Percentiles rank a stretch among this genome's conserved stretches.
Evolutionary conservation across 495 filamentous ascomycete genomes (phyloP).

Genomic region (Penicillium tannophilum): DNA sequence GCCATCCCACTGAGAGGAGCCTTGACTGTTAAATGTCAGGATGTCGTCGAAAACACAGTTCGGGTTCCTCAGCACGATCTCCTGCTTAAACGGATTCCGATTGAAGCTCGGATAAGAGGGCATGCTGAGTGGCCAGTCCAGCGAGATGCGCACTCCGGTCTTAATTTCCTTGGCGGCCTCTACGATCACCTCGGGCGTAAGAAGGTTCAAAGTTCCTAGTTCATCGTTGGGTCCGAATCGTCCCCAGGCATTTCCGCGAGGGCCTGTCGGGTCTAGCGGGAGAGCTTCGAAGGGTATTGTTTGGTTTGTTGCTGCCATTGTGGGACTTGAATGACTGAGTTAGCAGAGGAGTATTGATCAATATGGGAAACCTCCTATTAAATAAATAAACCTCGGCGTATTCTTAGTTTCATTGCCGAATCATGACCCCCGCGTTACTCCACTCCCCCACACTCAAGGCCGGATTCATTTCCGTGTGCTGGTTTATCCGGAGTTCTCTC

Average conservation of each 20-base stretch:
- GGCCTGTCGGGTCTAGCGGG: conserved; percentile 49
- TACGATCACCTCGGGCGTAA: conserved; percentile 51
- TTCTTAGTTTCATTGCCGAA: not conserved
- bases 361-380: not conserved
- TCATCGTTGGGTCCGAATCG: conserved; percentile 50
- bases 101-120: conserved; percentile 37
- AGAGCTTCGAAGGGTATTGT: conserved; percentile 42
- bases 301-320: conserved; percentile 11
- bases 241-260: conserved; percentile 56
- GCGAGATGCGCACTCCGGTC: conserved; percentile 52
- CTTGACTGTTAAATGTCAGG: conserved; percentile 55
- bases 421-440: conserved; percentile 5
- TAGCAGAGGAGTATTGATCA: not conserved
- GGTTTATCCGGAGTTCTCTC: conserved; percentile 1
- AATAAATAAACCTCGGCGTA: not conserved
- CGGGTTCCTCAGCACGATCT: conserved; percentile 35
- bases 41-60: conserved; percentile 55
- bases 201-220: conserved; percentile 54
- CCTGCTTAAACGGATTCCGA: conserved; percentile 39
- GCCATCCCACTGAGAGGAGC: conserved; percentile 53
- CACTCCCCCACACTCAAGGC: conserved; percentile 7
- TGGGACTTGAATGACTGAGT: not conserved
- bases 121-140: conserved; percentile 51
- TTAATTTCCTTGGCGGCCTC: conserved; percentile 54
- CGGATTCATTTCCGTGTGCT: conserved; percentile 6